Evolutionary conservation across 2,329 filamentous ascomycete genomes (phyloP).

Genomic region (Cladosporium sp.): DNA sequence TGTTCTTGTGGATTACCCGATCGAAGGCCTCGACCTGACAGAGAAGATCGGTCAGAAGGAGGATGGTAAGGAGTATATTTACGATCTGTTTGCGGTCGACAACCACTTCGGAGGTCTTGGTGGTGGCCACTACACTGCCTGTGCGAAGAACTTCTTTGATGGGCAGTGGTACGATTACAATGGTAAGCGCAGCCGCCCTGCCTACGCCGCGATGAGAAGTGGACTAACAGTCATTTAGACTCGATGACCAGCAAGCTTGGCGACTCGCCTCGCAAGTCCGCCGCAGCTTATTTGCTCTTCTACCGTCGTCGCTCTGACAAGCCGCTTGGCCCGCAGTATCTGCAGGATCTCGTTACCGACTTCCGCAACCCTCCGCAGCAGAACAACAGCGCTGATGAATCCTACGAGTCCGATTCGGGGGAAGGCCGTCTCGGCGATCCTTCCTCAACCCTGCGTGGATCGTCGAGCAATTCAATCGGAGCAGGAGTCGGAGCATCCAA

Average conservation of each 20-base stretch:
- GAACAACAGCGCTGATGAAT: slow-evolving; percentile 37
- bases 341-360: slow-evolving; percentile 64
- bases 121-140: slow-evolving; percentile 94
- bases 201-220: background rate
- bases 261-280: slow-evolving; percentile 40
- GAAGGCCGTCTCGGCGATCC: slow-evolving; percentile 79
- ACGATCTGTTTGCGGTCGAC: slow-evolving; percentile 92
- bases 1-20: slow-evolving; percentile 82
- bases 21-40: slow-evolving; percentile 78
- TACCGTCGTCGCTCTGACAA: slow-evolving; percentile 77
- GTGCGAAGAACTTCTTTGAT: slow-evolving; percentile 86
- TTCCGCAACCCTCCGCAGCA: slow-evolving; percentile 51
- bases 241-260: slow-evolving; percentile 39
- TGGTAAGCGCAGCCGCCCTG: slow-evolving; percentile 43
- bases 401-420: slow-evolving; percentile 55
- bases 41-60: slow-evolving; percentile 74
- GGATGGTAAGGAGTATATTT: slow-evolving; percentile 74
- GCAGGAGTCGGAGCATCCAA: slow-evolving; percentile 45
- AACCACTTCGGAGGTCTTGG: slow-evolving; percentile 92
- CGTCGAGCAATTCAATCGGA: slow-evolving; percentile 84
- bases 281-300: slow-evolving; percentile 87
- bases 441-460: slow-evolving; percentile 77
- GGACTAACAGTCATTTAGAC: slow-evolving; percentile 58
- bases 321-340: slow-evolving; percentile 73
- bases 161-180: slow-evolving; percentile 95